These are phyloP conservation scores for Parachaetomium inaequale DNA, from an alignment of 495 filamentous ascomycete genomes.

Conservation along the genomic window DNA sequence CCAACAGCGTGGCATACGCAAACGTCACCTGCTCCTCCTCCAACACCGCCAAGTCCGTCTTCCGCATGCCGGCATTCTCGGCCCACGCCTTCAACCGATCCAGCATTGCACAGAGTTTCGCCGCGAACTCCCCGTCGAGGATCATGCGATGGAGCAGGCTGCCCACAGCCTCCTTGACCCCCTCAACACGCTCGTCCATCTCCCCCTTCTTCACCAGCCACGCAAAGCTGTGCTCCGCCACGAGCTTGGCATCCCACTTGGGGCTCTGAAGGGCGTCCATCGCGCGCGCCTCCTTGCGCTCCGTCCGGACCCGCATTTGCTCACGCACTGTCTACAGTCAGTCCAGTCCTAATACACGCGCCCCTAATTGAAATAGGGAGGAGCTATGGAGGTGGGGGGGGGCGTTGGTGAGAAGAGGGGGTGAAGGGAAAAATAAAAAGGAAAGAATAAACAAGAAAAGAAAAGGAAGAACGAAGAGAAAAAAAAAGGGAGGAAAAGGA, in stretches of 20 bases:
- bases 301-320: slow-evolving; percentile 30
- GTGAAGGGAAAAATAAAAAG: no score
- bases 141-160: slow-evolving; percentile 54
- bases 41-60: slow-evolving; percentile 45
- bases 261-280: slow-evolving; percentile 56
- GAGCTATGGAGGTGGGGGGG: not conserved
- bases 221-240: slow-evolving; percentile 47
- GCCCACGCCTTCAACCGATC: slow-evolving; percentile 57
- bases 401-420: no score
- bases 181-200: slow-evolving; percentile 18
- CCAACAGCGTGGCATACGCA: slow-evolving; percentile 50
- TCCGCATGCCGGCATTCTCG: slow-evolving; percentile 56
- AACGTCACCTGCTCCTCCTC: slow-evolving; percentile 46
- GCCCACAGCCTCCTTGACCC: slow-evolving; percentile 44
- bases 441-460: no score
- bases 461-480: not conserved
- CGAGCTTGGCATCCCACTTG: slow-evolving; percentile 50
- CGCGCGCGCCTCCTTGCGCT: slow-evolving; percentile 43
- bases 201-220: slow-evolving; percentile 43
- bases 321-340: slow-evolving; percentile 35
- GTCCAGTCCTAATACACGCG: not conserved
- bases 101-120: slow-evolving; percentile 46
- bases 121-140: slow-evolving; percentile 45
- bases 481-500: not conserved
- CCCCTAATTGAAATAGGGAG: no score